Evolutionary conservation across 495 filamentous ascomycete species (phyloP), one percentile per base, ranked within the genome.

Genomic region (Gamarada debralockiae): DNA sequence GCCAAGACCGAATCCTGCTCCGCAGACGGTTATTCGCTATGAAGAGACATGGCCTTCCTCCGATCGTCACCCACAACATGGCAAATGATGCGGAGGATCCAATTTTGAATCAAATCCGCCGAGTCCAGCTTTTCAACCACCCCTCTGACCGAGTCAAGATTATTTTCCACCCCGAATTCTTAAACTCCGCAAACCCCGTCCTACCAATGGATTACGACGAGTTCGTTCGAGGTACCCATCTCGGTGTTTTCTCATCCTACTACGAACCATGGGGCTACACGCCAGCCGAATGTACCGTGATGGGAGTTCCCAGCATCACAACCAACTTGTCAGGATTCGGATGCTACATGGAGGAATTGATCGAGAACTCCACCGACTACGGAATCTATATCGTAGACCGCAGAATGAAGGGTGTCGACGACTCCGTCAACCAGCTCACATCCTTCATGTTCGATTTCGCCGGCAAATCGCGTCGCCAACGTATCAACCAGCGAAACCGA

Each of bases 11-110:
- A 40, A 88, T 98, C 46, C 86, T 98, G 69, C 77, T 98, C 42
- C 87, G 95, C 33, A 84, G 93, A 53, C 80, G 93, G 43, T 75
- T 98, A 22, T 98, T 93, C 60, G 93, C 91, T 45, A 95, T 97
- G 89, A 98, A 97, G 71, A 79, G 93, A 39, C 80, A 92, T 64
- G 75, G 74, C 24, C 80, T 97, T 8, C 93, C 93, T 1, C 93
- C 93, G 8, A 95, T 98, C 60, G 93, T 98, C 22, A 98, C 93
- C n/a, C 93, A 98, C 75, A 98, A 98, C 75, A 98, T 98, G 93
- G 72, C 85, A 60, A 95, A 96, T 61, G 93, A 98, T 68, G 64
- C 73, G 14, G 92, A 96, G 43, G 93, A 98, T 58, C 93, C 92
- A 22, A 90, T 98, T 59, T 70, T 98, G 51, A 96, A 96, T 73